Conservation (phyloP, 2,329 filamentous ascomycete species). For the Microdochium nivale region DNA sequence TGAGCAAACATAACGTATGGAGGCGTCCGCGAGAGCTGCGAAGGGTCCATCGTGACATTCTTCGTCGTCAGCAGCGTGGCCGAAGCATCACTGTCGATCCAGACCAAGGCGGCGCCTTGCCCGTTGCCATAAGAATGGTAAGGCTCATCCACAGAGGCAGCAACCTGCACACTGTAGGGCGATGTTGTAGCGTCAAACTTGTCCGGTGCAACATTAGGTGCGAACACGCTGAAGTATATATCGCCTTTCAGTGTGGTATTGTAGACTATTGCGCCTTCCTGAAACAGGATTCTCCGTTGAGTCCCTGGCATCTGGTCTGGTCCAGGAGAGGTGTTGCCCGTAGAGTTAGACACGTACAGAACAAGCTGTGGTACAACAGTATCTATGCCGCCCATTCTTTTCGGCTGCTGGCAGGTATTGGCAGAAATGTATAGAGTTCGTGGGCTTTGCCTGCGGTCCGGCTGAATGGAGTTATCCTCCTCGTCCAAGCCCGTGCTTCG, state of each 20-base stretch:
- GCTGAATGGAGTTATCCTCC: slow-evolving; percentile 11
- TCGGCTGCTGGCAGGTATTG: slow-evolving; percentile 77
- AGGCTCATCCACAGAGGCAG: slow-evolving; percentile 68
- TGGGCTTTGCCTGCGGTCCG: slow-evolving; percentile 16
- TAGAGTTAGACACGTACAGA: slow-evolving; percentile 65
- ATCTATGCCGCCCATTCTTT: slow-evolving; percentile 4
- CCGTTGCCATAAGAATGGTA: slow-evolving; percentile 60
- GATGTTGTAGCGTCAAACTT: slow-evolving; percentile 43
- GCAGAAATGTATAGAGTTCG: slow-evolving; percentile 69
- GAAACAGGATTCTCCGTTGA: slow-evolving; percentile 43
- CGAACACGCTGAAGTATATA: slow-evolving; percentile 69
- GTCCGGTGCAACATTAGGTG: slow-evolving; percentile 52
- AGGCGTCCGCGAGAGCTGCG: slow-evolving; percentile 43
- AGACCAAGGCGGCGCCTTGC: slow-evolving; percentile 51
- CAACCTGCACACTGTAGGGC: slow-evolving; percentile 70
- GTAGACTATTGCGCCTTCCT: slow-evolving; percentile 61
- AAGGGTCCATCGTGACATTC: slow-evolving; percentile 52
- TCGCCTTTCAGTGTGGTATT: slow-evolving; percentile 53
- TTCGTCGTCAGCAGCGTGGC: slow-evolving; percentile 73
- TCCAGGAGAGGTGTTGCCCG: slow-evolving; percentile 56
- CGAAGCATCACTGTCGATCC: slow-evolving; percentile 77
- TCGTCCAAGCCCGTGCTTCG: slow-evolving; percentile 5
- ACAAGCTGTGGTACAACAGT: slow-evolving; percentile 61
- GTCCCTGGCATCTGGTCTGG: slow-evolving; percentile 38
- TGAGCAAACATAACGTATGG: slow-evolving; percentile 76